Evolutionary conservation across 306 rosid species (phyloP).

Genomic region (Lathyrus tuberosus): DNA sequence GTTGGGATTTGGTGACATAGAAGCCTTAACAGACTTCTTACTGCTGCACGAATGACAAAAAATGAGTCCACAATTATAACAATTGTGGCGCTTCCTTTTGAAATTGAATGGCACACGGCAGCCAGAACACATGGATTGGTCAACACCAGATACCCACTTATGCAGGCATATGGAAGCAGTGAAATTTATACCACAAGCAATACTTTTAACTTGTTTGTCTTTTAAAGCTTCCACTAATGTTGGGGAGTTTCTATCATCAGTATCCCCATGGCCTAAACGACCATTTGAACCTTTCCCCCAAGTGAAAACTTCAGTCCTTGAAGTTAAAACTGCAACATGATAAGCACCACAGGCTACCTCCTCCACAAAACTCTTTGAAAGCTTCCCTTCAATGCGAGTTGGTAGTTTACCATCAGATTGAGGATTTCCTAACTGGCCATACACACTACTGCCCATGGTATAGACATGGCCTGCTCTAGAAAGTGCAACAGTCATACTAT

Average conservation of each 20-base stretch:
- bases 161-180: slow-evolving; percentile 95
- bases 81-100: slow-evolving; percentile 94
- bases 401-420: slow-evolving; percentile 92
- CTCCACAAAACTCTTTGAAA: slow-evolving; percentile 86
- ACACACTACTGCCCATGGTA: slow-evolving; percentile 94
- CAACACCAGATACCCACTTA: slow-evolving; percentile 98
- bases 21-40: slow-evolving; percentile 91
- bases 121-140: slow-evolving; percentile 98
- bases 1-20: slow-evolving; percentile 99
- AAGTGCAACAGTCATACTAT: slow-evolving; percentile 89
- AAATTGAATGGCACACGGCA: slow-evolving; percentile 92
- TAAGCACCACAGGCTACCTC: slow-evolving; percentile 97
- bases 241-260: slow-evolving; percentile 80
- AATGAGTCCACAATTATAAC: slow-evolving; percentile 94
- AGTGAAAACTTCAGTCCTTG: slow-evolving; percentile 93
- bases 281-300: slow-evolving; percentile 99
- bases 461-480: slow-evolving; percentile 86
- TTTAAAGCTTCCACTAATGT: slow-evolving; percentile 84
- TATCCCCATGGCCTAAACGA: slow-evolving; percentile 94
- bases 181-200: slow-evolving; percentile 91
- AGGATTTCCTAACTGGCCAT: slow-evolving; percentile 93
- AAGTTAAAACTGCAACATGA: slow-evolving; percentile 90
- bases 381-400: slow-evolving; percentile 78
- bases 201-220: slow-evolving; percentile 92
- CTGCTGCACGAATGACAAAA: slow-evolving; percentile 97